Evolutionary conservation across 106 monocot genomes (phyloP).

Genomic region (Alisma plantagoaquatica): DNA sequence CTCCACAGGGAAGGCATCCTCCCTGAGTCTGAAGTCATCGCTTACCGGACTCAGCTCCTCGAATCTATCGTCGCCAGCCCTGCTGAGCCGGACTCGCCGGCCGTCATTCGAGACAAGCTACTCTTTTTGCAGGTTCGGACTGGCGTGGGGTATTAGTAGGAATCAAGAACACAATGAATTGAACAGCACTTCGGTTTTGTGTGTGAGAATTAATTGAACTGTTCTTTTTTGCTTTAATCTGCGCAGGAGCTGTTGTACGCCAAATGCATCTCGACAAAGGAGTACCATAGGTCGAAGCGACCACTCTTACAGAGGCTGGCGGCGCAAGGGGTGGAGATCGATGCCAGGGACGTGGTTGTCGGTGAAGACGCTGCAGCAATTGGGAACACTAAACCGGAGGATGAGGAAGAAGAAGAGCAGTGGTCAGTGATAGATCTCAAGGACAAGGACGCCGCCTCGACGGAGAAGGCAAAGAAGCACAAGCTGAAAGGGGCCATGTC

Average conservation of each 20-base stretch:
- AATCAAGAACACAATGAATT: too few species aligned
- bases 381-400: too few species aligned
- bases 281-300: conserved; percentile 75
- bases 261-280: conserved; percentile 63
- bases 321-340: conserved; percentile 42
- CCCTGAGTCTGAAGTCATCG: conserved; percentile 39
- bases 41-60: conserved; percentile 60
- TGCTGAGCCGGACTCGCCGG: conserved; percentile 29
- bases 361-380: not conserved
- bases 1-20: conserved; percentile 80
- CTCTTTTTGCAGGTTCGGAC: conserved; percentile 93
- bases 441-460: conserved; percentile 24
- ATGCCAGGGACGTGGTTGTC: conserved; percentile 37
- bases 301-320: conserved; percentile 76
- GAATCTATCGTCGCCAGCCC: conserved; percentile 69
- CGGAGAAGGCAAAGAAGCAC: conserved; percentile 9
- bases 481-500: conserved; percentile 23
- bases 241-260: conserved; percentile 69
- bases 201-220: too few species aligned
- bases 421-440: conserved; percentile 68
- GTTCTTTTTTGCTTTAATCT: not conserved
- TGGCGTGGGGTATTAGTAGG: too few species aligned
- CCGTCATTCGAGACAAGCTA: conserved; percentile 65
- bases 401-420: conserved; percentile 47
- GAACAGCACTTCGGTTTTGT: too few species aligned